Evolutionary conservation across 768 basidiomycete species (phyloP).

Genomic region (Podaxis mareebaensis): DNA sequence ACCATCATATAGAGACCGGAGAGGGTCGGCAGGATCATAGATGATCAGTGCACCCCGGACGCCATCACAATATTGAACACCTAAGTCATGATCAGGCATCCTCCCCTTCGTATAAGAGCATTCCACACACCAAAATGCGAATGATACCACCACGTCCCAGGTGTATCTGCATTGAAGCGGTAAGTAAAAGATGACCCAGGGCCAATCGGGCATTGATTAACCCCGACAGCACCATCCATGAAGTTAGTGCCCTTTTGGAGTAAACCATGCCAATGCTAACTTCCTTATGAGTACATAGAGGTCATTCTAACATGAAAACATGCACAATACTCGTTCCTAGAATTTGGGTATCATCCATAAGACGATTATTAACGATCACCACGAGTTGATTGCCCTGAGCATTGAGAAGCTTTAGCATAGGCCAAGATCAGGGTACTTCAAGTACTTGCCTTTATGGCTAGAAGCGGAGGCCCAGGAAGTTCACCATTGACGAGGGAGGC

Average conservation of each 20-base stretch:
- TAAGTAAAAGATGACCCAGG: constrained; percentile 40
- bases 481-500: too few relatives aligned
- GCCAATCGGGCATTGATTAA: constrained; percentile 44
- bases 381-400: too few relatives aligned
- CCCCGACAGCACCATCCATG: constrained; percentile 40
- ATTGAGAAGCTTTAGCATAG: too few relatives aligned
- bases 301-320: not conserved
- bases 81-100: constrained; percentile 5
- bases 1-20: constrained; percentile 20
- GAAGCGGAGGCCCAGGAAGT: too few relatives aligned
- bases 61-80: constrained; percentile 48
- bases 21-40: constrained; percentile 27
- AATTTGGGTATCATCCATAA: constrained; percentile 41
- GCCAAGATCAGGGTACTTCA: too few relatives aligned
- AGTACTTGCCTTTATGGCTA: too few relatives aligned
- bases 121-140: constrained; percentile 19
- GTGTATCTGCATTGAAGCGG: constrained; percentile 34
- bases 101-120: not conserved
- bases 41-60: constrained; percentile 42
- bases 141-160: constrained; percentile 48
- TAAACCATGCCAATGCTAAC: constrained; percentile 48
- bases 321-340: constrained; percentile 50
- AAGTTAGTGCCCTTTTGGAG: constrained; percentile 36
- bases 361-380: too few relatives aligned
- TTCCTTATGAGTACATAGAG: not conserved